Evolutionary conservation across 768 basidiomycete species (phyloP), one percentile per base, ranked within the genome.

Genomic region (Xerocomellus intermedius): DNA sequence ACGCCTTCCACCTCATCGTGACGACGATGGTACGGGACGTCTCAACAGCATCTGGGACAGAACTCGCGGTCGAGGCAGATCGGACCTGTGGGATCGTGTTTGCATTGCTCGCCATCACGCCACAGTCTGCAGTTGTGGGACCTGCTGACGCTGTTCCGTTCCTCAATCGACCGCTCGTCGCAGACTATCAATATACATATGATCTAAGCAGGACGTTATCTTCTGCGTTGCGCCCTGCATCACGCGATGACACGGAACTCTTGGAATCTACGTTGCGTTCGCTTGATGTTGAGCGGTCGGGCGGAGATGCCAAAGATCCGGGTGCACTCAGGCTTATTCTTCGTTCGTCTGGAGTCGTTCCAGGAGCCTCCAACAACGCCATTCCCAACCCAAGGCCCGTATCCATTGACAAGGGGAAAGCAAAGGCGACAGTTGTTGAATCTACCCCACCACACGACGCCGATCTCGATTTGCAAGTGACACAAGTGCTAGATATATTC

Each of bases 401-500:
- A 2, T 52, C 55, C 2, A 41, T 9, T 2, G 39, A 42, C 32
- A 79, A 78, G 61, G 78, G 75, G 2, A 83, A 84, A 68, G 73
- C 64, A 42, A 80, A 74, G 62, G 72, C 54, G 22, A 57, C 24
- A 2, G 52, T 63, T 5, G 61, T 66, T 12, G 33, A 54, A 42
- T 22, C 54, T 22, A 38, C 45, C 3, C 50, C 60, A 16, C 58
- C 50, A 9, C 49, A 66, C 8, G 76, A 82, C 51, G 69, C 71
- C 21, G 77, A 78, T 57, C 65, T 87, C 19, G 84, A 88, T 50
- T 50, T 79, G 22, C 80, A 85, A 48, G 74, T 89, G 26, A 75
- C 80, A 0, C 86, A 91, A 61, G 83, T 94, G 12, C 77, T 89
- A 13, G 91, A 91, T 58, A 83, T 94, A 57, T 74, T 94, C 35